phyloP scores from a whole-genome alignment of 2,329 filamentous ascomycete genomes.

The Fusarium oligoseptatum region DNA sequence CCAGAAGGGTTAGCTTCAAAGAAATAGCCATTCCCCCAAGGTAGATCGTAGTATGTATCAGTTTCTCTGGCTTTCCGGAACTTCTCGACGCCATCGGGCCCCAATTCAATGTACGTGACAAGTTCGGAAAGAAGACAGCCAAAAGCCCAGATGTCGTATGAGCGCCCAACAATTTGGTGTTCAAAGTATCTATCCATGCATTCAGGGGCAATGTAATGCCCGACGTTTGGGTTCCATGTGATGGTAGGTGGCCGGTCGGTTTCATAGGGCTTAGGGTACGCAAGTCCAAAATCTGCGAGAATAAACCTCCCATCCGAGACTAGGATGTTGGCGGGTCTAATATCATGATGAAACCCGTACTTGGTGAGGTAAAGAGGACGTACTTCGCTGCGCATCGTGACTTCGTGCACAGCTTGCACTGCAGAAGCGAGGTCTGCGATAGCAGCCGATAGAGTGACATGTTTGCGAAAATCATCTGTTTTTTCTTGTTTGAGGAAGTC shows the following conservation, averaged over 20 bases:
- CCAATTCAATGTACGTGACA: neutral
- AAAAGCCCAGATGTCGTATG: neutral
- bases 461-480: neutral
- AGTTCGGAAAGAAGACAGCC: neutral
- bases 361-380: neutral
- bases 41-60: neutral
- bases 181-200: neutral
- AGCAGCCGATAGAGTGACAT: neutral
- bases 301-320: neutral
- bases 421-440: neutral
- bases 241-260: neutral
- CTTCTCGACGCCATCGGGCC: neutral
- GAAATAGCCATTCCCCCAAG: neutral
- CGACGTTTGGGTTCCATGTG: neutral
- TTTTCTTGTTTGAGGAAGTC: neutral
- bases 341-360: neutral
- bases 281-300: neutral
- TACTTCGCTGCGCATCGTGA: neutral
- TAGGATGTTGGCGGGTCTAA: neutral
- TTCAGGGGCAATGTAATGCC: neutral
- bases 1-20: neutral
- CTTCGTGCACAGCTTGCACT: neutral
- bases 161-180: neutral
- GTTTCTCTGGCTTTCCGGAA: neutral
- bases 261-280: neutral